Base-by-base conservation (phyloP, 306 rosid genomes). In the Fragaria iinumae region DNA sequence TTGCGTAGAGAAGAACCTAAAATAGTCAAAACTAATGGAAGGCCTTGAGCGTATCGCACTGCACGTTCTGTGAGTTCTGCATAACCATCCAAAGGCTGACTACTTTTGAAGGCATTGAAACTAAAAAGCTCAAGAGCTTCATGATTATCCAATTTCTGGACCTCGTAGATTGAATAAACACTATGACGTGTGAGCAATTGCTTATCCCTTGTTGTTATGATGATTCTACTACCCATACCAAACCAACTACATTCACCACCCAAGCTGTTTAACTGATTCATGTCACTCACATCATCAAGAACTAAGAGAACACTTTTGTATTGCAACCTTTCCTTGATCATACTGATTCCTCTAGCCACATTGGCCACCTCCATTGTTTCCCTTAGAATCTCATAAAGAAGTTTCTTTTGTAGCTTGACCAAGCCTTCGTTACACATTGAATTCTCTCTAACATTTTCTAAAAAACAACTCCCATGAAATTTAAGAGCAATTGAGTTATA, bases 1-100 rank as follows among this genome's bases (percentile, higher is more conserved):
- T 67, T 49, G 50, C 23, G 68, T 79, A 87, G 67, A 80, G 75
- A 73, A 7, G 83, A 82, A 4, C 88, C 90, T 78, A 87, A 65
- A 48, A 82, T 83, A 53, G 64, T 72, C 71, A 84, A 62, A 67
- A 80, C 87, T 69, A 87, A 2, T 29, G 90, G 90, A 23, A 69
- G 56, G 41, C 41, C 23, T 13, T 69, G 73, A 45, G 27, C 73
- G 14, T 45, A 45, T 3, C 17, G 1, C 6, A 69, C 2, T 6
- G 73, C 8, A 13, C 13, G 23, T 44, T 2, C 2, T 11, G 56
- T 8, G 1, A 69, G 56, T 44, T 69, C 3, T 20, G 4, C 73
- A 69, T 11, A 69, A 45, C 5, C 56, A 7, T 8, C 18, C 6
- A 2, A 20, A 1, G 41, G 73, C 7, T 0, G 21, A 69, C 0